Base-by-base conservation (phyloP, 139 green algal genomes). In the Chlorella sp. region DNA sequence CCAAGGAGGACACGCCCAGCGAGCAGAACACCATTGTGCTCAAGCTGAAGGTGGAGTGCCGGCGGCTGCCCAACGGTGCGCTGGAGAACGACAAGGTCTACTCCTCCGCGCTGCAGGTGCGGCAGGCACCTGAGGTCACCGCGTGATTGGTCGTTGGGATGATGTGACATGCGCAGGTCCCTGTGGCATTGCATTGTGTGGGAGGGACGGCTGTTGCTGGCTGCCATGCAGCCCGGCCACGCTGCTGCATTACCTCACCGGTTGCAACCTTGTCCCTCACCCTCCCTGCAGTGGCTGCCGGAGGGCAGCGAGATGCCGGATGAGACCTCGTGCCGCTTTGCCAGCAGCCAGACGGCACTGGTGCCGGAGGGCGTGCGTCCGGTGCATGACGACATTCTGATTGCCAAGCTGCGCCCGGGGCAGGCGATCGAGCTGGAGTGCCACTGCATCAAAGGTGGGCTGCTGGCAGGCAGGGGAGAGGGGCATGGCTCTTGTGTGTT, bases 341-440 rank as follows among this genome's bases (percentile, higher is more conserved):
- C 79, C 0, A 48, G 80, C 17, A 89, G 76, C 51, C 95, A 97
- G 90, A 62, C 76, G 36, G 79, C 86, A 36, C 67, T 91, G 80
- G 67, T 88, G 22, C 82, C 89, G 0, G 65, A 56, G 8, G 69
- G 73, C 26, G 85, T 91, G 6, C 41, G 38, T 1, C 84, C 87
- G 34, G 93, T 97, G 38, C 86, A 98, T 73, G 82, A 92, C 1
- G 92, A 98, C 87, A 99, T 99, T 82, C 90, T 99, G 54, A 87
- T 99, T n/a, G 95, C 96, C 73, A 98, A 97, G 88, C 84, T 99
- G 78, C 83, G 90, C 24, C 90, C 94, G 11, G 94, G 94, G 14
- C 94, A 96, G 84, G 88, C 89, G 20, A 98, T 99, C 30, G 88
- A 97, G 86, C 86, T 99, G 30, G 97, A 99, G 86, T 94, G 93